Evolutionary conservation across 1,139 yeast genomes (phyloP), one percentile per base, ranked within the genome.

Genomic region (Geotrichum fermentans): DNA sequence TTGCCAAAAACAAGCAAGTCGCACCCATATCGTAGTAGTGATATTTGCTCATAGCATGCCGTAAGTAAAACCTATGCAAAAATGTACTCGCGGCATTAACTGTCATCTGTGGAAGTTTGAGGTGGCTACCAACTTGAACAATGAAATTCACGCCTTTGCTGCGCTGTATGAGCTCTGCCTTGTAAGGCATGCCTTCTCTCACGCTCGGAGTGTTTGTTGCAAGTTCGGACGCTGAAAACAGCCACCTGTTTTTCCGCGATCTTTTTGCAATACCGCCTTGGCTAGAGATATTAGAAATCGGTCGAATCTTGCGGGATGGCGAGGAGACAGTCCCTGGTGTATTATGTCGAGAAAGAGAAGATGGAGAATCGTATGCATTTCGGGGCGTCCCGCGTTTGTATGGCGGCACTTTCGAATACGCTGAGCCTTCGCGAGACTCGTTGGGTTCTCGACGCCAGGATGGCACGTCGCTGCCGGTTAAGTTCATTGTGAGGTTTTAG

Each of bases 1-100:
- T 70, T 1, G 80, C 80, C 22, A 77, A 62, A 56, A 77, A 76
- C 28, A 77, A 56, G 30, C 75, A 64, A 1, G 79, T 71, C 0
- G 78, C 79, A 0, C 73, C 80, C 28, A 73, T 67, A 49, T 76
- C 60, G 51, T 69, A 72, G 45, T 64, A 64, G 53, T 76, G 80
- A 55, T 64, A 66, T 35, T 63, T 61, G 41, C 62, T 62, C 40
- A 75, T 55, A 20, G 74, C 69, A 49, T 65, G 62, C 37, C 78
- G 63, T 70, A 74, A 69, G 56, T 74, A 78, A 60, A 74, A 77
- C 47, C 82, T 64, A 52, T 77, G 82, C 48, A 75, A 65, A 52
- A 68, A 73, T 17, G 66, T 66, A n/a, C 76, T 60, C 0, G 80
- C 80, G 1, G 78, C 71, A 54, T 73, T 66, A 0, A 75, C 67